Evolutionary conservation across 257 asterid species (phyloP).

Genomic region (Perilla frutescens): DNA sequence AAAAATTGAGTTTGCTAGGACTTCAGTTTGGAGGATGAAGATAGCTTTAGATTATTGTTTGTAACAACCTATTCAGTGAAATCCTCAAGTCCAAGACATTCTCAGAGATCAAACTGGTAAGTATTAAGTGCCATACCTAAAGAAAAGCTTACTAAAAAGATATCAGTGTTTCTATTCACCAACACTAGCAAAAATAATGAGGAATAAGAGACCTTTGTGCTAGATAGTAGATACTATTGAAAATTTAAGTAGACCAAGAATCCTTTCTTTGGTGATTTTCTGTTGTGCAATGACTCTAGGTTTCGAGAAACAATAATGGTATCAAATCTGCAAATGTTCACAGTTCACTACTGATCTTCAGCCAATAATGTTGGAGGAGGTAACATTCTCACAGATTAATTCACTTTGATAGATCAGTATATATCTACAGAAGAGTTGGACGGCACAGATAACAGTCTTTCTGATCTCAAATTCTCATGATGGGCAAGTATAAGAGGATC

Average conservation of each 20-base stretch:
- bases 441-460: not conserved
- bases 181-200: not conserved
- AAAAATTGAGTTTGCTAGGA: not conserved
- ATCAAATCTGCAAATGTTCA: not conserved
- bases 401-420: not conserved
- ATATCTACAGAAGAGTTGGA: not conserved
- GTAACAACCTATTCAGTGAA: not conserved
- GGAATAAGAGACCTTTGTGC: not conserved
- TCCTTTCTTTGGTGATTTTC: not conserved
- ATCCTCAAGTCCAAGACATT: not conserved
- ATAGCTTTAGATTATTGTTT: not conserved
- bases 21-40: slow-evolving; percentile 3
- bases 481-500: not conserved
- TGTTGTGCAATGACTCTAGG: too few relatives aligned
- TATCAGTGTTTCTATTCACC: slow-evolving; percentile 12
- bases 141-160: not conserved
- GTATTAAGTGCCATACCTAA: not conserved
- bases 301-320: not conserved
- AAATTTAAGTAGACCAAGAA: not conserved
- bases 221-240: not conserved
- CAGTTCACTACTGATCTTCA: too few relatives aligned
- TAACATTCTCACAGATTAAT: not conserved
- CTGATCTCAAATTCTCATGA: not conserved
- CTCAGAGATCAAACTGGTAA: not conserved
- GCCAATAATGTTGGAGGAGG: not conserved